A percentile compares a stretch with the other conserved stretches of the same genome.
These are phyloP conservation scores for Dendrobium huoshanense DNA, from an alignment of 106 monocot species.

Conservation along the genomic window DNA sequence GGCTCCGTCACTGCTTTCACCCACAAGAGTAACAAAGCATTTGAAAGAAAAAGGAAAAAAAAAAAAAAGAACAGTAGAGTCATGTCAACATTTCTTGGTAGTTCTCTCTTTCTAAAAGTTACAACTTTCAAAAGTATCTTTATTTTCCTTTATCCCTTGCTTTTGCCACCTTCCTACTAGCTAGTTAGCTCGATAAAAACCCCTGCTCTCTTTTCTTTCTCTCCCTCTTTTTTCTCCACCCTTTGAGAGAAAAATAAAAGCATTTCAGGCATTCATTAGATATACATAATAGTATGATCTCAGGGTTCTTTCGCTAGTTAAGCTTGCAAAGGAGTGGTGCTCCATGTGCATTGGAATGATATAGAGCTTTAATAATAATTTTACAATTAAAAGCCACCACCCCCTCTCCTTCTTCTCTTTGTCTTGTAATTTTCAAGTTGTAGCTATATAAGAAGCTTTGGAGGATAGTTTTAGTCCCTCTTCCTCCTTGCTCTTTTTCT, in stretches of 20 bases:
- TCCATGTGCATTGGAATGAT: not conserved
- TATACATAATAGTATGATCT: too few species aligned
- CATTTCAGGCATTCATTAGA: too few species aligned
- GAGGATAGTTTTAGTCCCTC: not conserved
- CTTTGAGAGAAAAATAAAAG: too few species aligned
- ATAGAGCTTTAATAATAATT: not conserved
- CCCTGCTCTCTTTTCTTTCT: not conserved
- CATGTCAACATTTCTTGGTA: too few species aligned
- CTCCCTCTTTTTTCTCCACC: conserved; percentile 4
- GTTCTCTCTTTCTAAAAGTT: too few species aligned
- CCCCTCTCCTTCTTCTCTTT: not conserved
- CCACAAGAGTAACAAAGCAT: too few species aligned
- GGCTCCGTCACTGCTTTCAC: too few species aligned
- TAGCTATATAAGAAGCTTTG: conserved; percentile 3
- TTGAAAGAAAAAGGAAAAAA: too few species aligned
- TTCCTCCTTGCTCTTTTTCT: not conserved
- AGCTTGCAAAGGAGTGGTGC: not conserved
- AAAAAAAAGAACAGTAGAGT: too few species aligned
- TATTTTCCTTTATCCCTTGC: not conserved
- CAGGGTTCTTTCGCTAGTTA: too few species aligned
- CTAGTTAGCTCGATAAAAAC: not conserved
- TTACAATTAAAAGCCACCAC: not conserved
- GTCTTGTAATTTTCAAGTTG: not conserved
- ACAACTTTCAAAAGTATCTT: too few species aligned
- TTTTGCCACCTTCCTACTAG: not conserved